Evolutionary conservation across 306 rosid genomes (phyloP).

Genomic region (Betula pendula): DNA sequence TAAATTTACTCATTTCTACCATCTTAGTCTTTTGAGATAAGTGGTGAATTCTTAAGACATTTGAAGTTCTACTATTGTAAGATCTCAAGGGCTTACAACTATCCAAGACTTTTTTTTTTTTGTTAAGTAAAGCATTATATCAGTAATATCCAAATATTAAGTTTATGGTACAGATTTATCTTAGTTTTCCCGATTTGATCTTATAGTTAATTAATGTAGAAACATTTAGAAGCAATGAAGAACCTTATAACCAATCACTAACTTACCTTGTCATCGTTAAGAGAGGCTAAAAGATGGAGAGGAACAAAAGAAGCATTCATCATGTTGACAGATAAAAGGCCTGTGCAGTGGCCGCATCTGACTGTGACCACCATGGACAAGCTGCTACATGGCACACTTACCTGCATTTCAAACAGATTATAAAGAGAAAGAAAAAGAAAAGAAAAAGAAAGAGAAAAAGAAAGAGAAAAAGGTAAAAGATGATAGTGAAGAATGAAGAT

Average conservation of each 20-base stretch:
- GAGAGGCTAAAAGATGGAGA: constrained; percentile 72
- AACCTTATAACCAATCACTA: neutral
- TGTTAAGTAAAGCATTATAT: too few relatives aligned
- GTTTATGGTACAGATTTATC: neutral
- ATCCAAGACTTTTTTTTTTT: too few relatives aligned
- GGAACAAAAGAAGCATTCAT: constrained; percentile 85
- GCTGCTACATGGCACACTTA: constrained; percentile 92
- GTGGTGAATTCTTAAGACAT: too few relatives aligned
- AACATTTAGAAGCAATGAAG: neutral
- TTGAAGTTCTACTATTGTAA: too few relatives aligned
- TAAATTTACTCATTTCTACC: too few relatives aligned
- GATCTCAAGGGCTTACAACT: too few relatives aligned
- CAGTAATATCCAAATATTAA: too few relatives aligned
- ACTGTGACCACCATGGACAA: constrained; percentile 85
- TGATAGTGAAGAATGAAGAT: neutral
- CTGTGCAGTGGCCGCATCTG: constrained; percentile 87
- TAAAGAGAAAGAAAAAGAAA: neutral
- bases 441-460: neutral
- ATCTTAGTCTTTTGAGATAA: too few relatives aligned
- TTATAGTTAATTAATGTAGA: neutral
- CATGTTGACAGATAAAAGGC: constrained; percentile 85
- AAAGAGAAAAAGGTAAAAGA: constrained; percentile 2
- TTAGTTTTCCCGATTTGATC: neutral
- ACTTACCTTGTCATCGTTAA: constrained; percentile 50
- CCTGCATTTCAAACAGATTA: constrained; percentile 50